phyloP scores from a whole-genome alignment of 805 yeast genomes.

The Wickerhamiella sergipiensis region DNA sequence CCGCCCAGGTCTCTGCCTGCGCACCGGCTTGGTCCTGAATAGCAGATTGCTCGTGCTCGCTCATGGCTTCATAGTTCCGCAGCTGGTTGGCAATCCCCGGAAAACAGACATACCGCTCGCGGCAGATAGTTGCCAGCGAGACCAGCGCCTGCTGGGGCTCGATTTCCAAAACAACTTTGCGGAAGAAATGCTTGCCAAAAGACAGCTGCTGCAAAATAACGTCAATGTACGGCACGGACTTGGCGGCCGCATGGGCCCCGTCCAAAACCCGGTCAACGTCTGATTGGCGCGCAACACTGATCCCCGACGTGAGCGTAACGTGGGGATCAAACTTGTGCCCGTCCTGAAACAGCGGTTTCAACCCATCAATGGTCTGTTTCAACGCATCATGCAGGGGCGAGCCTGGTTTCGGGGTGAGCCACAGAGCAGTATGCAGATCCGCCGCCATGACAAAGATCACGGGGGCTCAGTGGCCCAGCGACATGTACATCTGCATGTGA shows the following conservation, averaged over 20 bases:
- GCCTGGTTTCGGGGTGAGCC: constrained; percentile 58
- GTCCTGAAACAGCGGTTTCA: constrained; percentile 58
- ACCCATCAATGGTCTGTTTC: constrained; percentile 44
- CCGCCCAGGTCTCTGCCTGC: constrained; percentile 45
- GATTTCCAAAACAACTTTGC: constrained; percentile 40
- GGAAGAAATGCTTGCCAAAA: constrained; percentile 37
- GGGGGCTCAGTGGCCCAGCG: too few species aligned
- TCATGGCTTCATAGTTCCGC: constrained; percentile 19
- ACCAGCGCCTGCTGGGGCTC: constrained; percentile 33
- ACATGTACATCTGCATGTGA: too few species aligned
- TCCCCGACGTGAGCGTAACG: constrained; percentile 55
- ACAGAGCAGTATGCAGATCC: constrained; percentile 31
- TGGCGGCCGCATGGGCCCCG: constrained; percentile 44
- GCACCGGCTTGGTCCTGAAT: constrained; percentile 25
- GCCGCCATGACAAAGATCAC: not conserved
- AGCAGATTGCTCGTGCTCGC: constrained; percentile 15
- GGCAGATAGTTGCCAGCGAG: constrained; percentile 33
- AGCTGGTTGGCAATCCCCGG: constrained; percentile 15
- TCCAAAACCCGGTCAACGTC: constrained; percentile 48
- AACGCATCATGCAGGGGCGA: constrained; percentile 43
- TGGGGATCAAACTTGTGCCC: constrained; percentile 65
- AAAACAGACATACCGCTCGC: constrained; percentile 23
- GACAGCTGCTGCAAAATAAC: constrained; percentile 32
- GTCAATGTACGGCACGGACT: constrained; percentile 27
- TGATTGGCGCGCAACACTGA: constrained; percentile 35